Percentiles rank a stretch among this genome's conserved stretches.
phyloP scores from a whole-genome alignment of 805 yeast genomes.

The Phaffomyces antillensis region DNA sequence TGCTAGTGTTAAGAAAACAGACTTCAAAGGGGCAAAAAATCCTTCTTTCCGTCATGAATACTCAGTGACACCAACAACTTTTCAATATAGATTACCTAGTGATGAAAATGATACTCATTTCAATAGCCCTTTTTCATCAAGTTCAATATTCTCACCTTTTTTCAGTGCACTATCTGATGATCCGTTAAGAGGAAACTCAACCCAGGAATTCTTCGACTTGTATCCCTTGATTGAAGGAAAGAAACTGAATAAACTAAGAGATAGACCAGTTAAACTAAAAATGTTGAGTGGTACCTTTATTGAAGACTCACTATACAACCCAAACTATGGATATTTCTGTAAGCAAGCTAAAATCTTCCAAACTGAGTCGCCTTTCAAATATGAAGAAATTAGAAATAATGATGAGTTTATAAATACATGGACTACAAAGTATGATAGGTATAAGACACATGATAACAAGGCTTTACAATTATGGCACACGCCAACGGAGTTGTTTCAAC shows the following conservation, averaged over 20 bases:
- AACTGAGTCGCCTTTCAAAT: constrained; percentile 58
- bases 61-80: constrained; percentile 18
- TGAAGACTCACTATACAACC: constrained; percentile 79
- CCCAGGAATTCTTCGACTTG: constrained; percentile 15
- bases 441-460: constrained; percentile 28
- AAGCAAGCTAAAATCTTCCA: constrained; percentile 73
- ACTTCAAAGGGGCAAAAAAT: background rate
- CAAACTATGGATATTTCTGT: constrained; percentile 75
- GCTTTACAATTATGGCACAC: constrained; percentile 77
- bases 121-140: constrained; percentile 10
- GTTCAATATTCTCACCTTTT: constrained; percentile 12
- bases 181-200: constrained; percentile 12
- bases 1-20: background rate
- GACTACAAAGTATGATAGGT: constrained; percentile 53
- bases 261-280: constrained; percentile 54
- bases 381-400: constrained; percentile 45
- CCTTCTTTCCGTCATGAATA: constrained; percentile 13
- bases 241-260: constrained; percentile 21
- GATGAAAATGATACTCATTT: constrained; percentile 2
- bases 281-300: constrained; percentile 78
- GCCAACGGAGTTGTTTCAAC: constrained; percentile 80
- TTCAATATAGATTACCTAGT: constrained; percentile 16
- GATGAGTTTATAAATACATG: constrained; percentile 68
- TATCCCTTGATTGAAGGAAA: constrained; percentile 14
- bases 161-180: constrained; percentile 12